Evolutionary conservation across 2,329 filamentous ascomycete genomes (phyloP).

Genomic region (Aspergillus tanneri): DNA sequence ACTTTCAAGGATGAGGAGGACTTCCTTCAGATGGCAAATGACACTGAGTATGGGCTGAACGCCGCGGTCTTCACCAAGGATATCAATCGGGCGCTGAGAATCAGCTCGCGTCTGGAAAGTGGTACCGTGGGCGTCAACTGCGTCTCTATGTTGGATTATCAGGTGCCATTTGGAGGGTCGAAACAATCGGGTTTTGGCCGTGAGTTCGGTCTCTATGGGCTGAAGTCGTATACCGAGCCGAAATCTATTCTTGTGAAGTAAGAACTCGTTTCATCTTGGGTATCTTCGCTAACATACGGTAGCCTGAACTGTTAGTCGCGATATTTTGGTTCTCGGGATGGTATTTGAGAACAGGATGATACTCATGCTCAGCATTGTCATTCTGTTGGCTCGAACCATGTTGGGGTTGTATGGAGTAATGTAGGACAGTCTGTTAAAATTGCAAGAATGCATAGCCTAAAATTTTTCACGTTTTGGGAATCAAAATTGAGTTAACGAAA

Average conservation of each 20-base stretch:
- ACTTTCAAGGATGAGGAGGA: slow-evolving; percentile 15
- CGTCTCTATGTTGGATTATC: slow-evolving; percentile 2
- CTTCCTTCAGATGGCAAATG: slow-evolving; percentile 11
- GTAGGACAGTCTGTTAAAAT: too few relatives aligned
- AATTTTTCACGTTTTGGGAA: too few relatives aligned
- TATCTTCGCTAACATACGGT: neutral
- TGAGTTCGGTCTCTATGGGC: slow-evolving; percentile 3
- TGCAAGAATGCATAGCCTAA: too few relatives aligned
- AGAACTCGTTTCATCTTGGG: neutral
- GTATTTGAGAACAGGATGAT: too few relatives aligned
- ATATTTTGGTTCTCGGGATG: too few relatives aligned
- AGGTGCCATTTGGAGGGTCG: slow-evolving; percentile 12
- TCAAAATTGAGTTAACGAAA: too few relatives aligned
- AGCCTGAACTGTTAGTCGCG: neutral
- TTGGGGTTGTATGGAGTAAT: too few relatives aligned
- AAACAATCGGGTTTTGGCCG: slow-evolving; percentile 12
- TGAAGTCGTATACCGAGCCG: slow-evolving; percentile 10
- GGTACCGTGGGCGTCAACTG: slow-evolving; percentile 16
- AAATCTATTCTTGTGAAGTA: slow-evolving; percentile 10
- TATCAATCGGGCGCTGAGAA: slow-evolving; percentile 11
- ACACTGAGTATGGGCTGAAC: slow-evolving; percentile 13
- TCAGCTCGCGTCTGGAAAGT: slow-evolving; percentile 9
- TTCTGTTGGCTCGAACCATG: too few relatives aligned
- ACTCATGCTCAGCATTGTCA: too few relatives aligned
- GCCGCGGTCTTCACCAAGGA: slow-evolving; percentile 16